Conservation (phyloP, 805 yeast genomes). For the Cyberlindnera maritima region DNA sequence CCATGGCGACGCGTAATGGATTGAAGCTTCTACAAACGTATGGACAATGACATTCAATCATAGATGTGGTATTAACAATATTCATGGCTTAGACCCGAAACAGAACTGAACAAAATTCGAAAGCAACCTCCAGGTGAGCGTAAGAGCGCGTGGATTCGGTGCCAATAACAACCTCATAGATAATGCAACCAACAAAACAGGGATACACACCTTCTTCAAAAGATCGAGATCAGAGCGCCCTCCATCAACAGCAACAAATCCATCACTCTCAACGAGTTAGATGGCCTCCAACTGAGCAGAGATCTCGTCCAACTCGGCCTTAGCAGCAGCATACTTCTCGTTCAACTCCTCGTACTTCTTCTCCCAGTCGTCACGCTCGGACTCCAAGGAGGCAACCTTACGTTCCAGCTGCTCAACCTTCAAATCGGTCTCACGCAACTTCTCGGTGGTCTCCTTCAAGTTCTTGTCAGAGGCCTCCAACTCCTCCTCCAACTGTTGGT, state of each 20-base stretch:
- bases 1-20: too few relatives aligned
- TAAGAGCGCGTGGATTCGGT: not conserved
- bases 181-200: conserved; percentile 7
- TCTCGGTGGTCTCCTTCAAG: conserved; percentile 89
- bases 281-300: conserved; percentile 83
- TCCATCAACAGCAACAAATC: not conserved
- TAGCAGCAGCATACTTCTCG: conserved; percentile 77
- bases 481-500: conserved; percentile 84
- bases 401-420: conserved; percentile 95
- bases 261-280: conserved; percentile 18
- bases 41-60: not conserved
- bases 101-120: conserved; percentile 9
- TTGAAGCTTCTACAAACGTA: not conserved
- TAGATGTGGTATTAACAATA: not conserved
- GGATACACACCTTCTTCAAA: conserved; percentile 1
- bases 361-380: conserved; percentile 90
- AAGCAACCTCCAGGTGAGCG: conserved; percentile 5
- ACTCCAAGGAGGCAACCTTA: conserved; percentile 86
- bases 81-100: conserved; percentile 5
- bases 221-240: not conserved
- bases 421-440: conserved; percentile 92
- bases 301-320: conserved; percentile 94
- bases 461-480: conserved; percentile 87
- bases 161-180: not conserved
- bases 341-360: conserved; percentile 85